Conservation (phyloP, 1,284 basidiomycete species). For the Ganoderma sp. region DNA sequence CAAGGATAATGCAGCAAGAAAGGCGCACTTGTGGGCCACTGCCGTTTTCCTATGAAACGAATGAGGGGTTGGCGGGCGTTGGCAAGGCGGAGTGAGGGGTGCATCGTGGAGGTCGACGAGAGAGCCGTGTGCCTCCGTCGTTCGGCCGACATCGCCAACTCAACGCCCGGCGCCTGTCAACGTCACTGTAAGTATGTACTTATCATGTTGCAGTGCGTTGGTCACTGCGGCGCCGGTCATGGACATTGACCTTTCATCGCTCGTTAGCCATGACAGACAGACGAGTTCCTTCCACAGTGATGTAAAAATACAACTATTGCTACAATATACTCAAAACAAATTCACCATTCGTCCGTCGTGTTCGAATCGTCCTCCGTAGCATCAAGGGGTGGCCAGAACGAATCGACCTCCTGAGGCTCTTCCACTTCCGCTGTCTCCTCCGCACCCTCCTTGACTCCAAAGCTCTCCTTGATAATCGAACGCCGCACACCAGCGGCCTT, state of each 20-base stretch:
- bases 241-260: too few species aligned
- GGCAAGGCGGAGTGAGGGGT: slow-evolving; percentile 52
- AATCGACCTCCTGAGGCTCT: slow-evolving; percentile 35
- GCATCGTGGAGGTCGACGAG: slow-evolving; percentile 44
- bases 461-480: slow-evolving; percentile 11
- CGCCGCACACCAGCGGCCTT: slow-evolving; percentile 29
- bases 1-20: background rate
- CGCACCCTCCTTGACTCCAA: slow-evolving; percentile 10
- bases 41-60: slow-evolving; percentile 77
- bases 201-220: too few species aligned
- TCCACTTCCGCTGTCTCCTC: slow-evolving; percentile 17
- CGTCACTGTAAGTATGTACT: background rate
- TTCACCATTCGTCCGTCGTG: slow-evolving; percentile 35
- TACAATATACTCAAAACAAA: background rate
- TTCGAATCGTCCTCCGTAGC: slow-evolving; percentile 36
- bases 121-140: slow-evolving; percentile 16
- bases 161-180: background rate
- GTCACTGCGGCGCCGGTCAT: too few species aligned
- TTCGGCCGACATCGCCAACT: slow-evolving; percentile 28
- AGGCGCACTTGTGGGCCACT: slow-evolving; percentile 60
- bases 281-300: background rate
- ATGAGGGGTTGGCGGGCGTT: slow-evolving; percentile 71
- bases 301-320: slow-evolving; percentile 1
- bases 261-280: background rate
- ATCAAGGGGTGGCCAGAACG: slow-evolving; percentile 45